Evolutionary conservation across 176 grass and related monocot genomes (phyloP), one percentile per base, ranked within the genome.

Genomic region (Musa troglodytarum): DNA sequence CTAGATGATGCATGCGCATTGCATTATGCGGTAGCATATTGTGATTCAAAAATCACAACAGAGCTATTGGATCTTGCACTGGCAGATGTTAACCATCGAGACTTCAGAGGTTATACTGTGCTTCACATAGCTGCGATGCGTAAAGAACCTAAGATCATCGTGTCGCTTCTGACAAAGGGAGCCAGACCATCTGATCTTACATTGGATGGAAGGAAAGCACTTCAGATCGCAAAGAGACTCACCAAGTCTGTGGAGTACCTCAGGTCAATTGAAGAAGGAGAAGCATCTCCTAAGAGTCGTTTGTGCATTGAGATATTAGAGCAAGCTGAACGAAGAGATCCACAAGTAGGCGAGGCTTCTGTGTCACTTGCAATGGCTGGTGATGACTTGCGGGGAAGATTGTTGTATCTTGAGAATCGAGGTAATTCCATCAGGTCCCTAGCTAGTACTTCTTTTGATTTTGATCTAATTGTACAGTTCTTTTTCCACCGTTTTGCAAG

Each of bases 91-190:
- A 99, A 99, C 81, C 84, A 81, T 54, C 89, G 76, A 71, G 88
- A 99, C 75, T 66, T 67, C 71, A 87, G 91, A 69, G 91, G 88
- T 52, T 99, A 94, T 76, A 99, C 95, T 1, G 86, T 99, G 69
- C 95, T 99, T 82, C 95, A 99, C 49, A 73, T 89, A 0, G 88
- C 95, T 67, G 95, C 91, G 51, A 89, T 62, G 71, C 81, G 85
- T 69, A 92, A 86, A 68, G 95, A 99, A 29, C 95, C 95, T 69
- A 99, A 88, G 77, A 99, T 99, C 20, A 91, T 99, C 8, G 66
- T 92, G 10, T 94, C 95, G 34, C 88, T 99, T 85, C 82, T 99
- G 71, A 94, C 91, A 24, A 94, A 99, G 78, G 95, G 95, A 13
- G 95, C 95, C 50, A 72, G 85, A 54, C 81, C 88, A 19, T 90